Percentiles rank a stretch among this genome's conserved stretches.
These are phyloP conservation scores for Fusarium tupiense DNA, from an alignment of 2,329 filamentous ascomycete genomes.

Conservation along the genomic window DNA sequence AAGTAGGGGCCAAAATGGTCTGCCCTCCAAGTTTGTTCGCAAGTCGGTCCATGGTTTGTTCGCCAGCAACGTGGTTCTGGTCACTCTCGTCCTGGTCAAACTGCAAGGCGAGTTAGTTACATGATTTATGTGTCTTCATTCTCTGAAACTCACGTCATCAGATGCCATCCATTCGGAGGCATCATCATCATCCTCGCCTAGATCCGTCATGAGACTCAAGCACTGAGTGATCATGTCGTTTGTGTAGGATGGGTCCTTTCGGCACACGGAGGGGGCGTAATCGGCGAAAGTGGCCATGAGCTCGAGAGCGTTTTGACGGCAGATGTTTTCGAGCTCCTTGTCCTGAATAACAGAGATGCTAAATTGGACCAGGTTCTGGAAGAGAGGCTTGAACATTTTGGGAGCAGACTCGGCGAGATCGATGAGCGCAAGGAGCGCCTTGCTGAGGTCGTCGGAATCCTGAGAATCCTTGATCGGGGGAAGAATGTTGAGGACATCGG, in stretches of 20 bases:
- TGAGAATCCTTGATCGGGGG: slow-evolving; percentile 91
- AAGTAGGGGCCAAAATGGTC: slow-evolving; percentile 91
- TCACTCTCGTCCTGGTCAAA: slow-evolving; percentile 96
- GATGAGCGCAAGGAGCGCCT: slow-evolving; percentile 89
- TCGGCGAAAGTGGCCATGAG: slow-evolving; percentile 98
- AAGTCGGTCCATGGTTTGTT: slow-evolving; percentile 97
- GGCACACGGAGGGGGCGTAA: slow-evolving; percentile 92
- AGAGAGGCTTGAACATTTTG: slow-evolving; percentile 97
- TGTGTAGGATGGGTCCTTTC: slow-evolving; percentile 91
- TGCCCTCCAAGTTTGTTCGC: slow-evolving; percentile 97
- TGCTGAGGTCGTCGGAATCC: slow-evolving; percentile 90
- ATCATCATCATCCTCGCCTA: slow-evolving; percentile 94
- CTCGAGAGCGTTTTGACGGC: slow-evolving; percentile 93
- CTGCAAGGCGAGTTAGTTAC: slow-evolving; percentile 51
- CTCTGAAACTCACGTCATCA: slow-evolving; percentile 77
- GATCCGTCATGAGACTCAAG: slow-evolving; percentile 96
- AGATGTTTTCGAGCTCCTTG: slow-evolving; percentile 90
- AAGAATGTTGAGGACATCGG: slow-evolving; percentile 92
- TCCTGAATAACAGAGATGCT: slow-evolving; percentile 94
- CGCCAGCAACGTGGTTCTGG: slow-evolving; percentile 94
- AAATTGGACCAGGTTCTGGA: slow-evolving; percentile 91
- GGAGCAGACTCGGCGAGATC: slow-evolving; percentile 94
- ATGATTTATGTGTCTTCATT: neutral
- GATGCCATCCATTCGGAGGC: slow-evolving; percentile 91
- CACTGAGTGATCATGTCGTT: slow-evolving; percentile 99